Conservation (phyloP, 495 filamentous ascomycete species). For the Bacidia rubella region DNA sequence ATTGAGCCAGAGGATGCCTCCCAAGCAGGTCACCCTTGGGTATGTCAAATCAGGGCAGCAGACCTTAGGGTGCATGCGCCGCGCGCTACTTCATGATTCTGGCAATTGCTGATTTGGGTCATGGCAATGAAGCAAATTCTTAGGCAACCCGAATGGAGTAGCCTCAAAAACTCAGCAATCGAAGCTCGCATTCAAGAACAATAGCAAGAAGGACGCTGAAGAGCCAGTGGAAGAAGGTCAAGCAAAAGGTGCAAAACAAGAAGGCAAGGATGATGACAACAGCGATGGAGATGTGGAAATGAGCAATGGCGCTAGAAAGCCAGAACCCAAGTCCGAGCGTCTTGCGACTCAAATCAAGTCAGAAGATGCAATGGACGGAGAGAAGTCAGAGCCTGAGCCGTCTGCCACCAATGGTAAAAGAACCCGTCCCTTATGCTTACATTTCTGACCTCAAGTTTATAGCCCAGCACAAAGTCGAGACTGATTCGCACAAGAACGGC, state of each 20-base stretch:
- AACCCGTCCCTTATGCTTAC: no score
- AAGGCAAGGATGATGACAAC: neutral
- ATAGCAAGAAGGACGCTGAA: neutral
- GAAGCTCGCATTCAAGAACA: slow-evolving; percentile 16
- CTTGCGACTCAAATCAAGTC: neutral
- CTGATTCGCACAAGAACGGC: no score
- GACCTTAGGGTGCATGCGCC: slow-evolving; percentile 63
- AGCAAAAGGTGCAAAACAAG: neutral
- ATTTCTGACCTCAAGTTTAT: no score
- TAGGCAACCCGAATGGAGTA: slow-evolving; percentile 12
- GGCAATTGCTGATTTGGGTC: slow-evolving; percentile 2
- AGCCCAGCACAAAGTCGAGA: no score
- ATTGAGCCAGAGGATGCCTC: slow-evolving; percentile 14
- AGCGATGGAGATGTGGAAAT: slow-evolving; percentile 1
- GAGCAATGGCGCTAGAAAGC: neutral
- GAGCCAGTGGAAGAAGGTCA: neutral
- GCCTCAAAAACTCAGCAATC: slow-evolving; percentile 16
- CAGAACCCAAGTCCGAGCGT: neutral
- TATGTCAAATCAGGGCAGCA: slow-evolving; percentile 73
- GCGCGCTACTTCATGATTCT: neutral
- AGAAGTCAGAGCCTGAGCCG: neutral
- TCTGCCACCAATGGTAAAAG: slow-evolving; percentile 2
- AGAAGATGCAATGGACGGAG: neutral
- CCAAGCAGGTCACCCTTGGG: slow-evolving; percentile 83
- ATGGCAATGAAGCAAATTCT: slow-evolving; percentile 13